These are phyloP conservation scores for Acacia pycnantha DNA, from an alignment of 331 rosid species.

Conservation along the genomic window DNA sequence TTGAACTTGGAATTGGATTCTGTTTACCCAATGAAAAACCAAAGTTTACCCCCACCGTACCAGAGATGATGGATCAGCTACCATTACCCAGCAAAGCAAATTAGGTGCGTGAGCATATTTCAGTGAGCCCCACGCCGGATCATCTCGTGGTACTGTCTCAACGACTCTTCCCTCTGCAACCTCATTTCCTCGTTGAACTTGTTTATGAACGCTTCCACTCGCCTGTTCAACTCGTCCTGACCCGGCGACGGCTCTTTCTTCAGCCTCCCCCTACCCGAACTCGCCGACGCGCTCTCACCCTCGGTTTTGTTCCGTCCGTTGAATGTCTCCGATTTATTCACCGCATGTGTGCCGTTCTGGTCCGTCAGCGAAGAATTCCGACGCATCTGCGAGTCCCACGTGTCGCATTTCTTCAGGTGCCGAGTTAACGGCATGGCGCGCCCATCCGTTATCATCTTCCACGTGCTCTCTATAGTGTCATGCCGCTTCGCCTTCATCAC, in stretches of 20 bases:
- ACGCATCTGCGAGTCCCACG: slow-evolving; percentile 64
- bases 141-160: slow-evolving; percentile 78
- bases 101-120: background rate
- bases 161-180: slow-evolving; percentile 88
- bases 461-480: slow-evolving; percentile 90
- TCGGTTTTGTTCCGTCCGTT: slow-evolving; percentile 9
- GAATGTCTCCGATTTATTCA: slow-evolving; percentile 75
- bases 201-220: slow-evolving; percentile 94
- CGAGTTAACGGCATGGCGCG: slow-evolving; percentile 72
- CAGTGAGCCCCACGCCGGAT: slow-evolving; percentile 40
- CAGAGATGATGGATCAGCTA: background rate
- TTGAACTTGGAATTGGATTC: background rate
- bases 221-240: slow-evolving; percentile 96
- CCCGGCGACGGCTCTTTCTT: slow-evolving; percentile 75
- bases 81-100: background rate
- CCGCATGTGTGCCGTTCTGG: slow-evolving; percentile 37
- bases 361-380: slow-evolving; percentile 39
- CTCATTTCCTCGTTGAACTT: slow-evolving; percentile 94
- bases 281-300: slow-evolving; percentile 36
- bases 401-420: slow-evolving; percentile 80
- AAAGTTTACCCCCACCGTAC: background rate
- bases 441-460: slow-evolving; percentile 89
- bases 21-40: background rate
- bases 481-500: slow-evolving; percentile 80
- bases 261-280: slow-evolving; percentile 40